Conservation (phyloP, 73 alveolate genomes). For the Tetrahymena thermophila region DNA sequence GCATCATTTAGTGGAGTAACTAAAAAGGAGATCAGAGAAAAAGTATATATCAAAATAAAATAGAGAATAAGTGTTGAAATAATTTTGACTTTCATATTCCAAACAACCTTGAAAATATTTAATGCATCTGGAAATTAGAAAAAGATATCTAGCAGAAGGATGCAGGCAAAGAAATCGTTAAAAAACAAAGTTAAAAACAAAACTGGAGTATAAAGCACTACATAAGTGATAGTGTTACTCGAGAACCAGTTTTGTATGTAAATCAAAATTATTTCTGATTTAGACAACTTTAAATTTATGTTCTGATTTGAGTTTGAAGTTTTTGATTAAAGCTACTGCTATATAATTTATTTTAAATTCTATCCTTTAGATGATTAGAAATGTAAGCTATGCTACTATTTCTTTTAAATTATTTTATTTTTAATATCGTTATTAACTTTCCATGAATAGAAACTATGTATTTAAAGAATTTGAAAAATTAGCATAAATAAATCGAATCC, state of each 20-base stretch:
- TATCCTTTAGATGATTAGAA: background rate
- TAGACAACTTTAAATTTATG: background rate
- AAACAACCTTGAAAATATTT: background rate
- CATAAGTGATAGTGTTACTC: background rate
- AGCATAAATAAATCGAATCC: background rate
- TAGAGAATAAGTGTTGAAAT: background rate
- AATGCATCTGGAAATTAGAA: background rate
- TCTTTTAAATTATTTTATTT: background rate
- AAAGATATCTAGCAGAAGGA: background rate
- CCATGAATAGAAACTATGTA: background rate
- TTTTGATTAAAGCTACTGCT: background rate
- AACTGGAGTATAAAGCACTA: background rate
- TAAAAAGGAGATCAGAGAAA: background rate
- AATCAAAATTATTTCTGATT: background rate
- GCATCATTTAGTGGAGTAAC: background rate
- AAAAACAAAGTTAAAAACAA: background rate
- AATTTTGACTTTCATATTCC: background rate
- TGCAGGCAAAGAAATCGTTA: background rate
- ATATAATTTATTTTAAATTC: background rate
- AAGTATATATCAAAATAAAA: background rate
- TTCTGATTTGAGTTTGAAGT: background rate
- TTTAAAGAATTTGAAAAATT: background rate
- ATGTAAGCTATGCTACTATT: background rate
- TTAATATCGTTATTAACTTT: background rate
- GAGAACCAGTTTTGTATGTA: background rate